Evolutionary conservation across 1,139 yeast species (phyloP), one percentile per base, ranked within the genome.

Genomic region (Komagataea norvegica): DNA sequence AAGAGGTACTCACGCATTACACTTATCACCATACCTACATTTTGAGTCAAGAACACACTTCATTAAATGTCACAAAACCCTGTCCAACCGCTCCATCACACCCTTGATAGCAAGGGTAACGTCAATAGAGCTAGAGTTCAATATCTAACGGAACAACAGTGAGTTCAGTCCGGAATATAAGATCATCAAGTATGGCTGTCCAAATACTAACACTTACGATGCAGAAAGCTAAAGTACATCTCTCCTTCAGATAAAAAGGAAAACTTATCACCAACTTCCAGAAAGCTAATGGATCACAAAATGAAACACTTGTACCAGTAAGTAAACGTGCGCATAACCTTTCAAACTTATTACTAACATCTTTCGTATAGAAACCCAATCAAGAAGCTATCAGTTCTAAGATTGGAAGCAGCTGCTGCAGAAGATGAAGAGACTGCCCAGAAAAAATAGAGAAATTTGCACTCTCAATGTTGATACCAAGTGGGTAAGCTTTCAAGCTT

Each of bases 201-300:
- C 17, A 10, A 2, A 9, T 34, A 34, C 41, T 41, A 38, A 33
- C 42, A 31, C 8, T 16, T n/a, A 4, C 14, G n/a, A n/a, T 4
- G 19, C 29, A 53, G 57, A 33, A 53, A 52, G 36, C 42, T 53
- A 16, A 44, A 53, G 36, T 53, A 53, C 24, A 47, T 53, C 16
- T 53, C 57, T 6, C 57, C 57, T 17, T 52, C 56, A 4, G 57
- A 53, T 27, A 46, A 42, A 28, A 45, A 43, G 10, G 57, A 53
- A 40, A 53, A 52, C 38, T 21, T 53, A 33, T 52, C 56, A 1
- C 57, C 57, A 34, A 52, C 55, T 6, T 52, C 56, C 4, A 53
- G 50, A 43, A 53, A 53, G 36, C 39, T 53, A 21, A 40, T 51
- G 44, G 45, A 48, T 27, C 57, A 53, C 34, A 53, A 49, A 37